Conservation (phyloP, 2,329 filamentous ascomycete species). For the Sarocladium brachiariae region DNA sequence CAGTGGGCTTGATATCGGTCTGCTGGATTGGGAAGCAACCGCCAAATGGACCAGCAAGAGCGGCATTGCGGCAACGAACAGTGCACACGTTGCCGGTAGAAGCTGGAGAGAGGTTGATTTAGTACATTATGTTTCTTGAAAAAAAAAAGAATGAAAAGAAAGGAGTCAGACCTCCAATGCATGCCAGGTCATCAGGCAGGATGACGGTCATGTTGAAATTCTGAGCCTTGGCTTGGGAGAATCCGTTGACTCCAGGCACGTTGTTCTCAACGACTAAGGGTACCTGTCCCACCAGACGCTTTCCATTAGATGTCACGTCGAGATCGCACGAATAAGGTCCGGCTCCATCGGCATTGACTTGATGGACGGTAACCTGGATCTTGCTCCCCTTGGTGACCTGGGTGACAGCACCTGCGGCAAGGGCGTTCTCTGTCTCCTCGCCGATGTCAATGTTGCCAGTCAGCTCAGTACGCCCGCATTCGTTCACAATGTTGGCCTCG, state of each 20-base stretch:
- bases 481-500: constrained; percentile 43
- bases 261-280: constrained; percentile 46
- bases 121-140: neutral
- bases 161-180: constrained; percentile 38
- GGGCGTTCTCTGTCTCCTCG: constrained; percentile 45
- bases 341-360: constrained; percentile 8
- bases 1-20: constrained; percentile 32
- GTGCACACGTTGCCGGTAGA: constrained; percentile 54
- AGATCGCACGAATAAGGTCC: constrained; percentile 49
- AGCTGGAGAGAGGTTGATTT: constrained; percentile 19
- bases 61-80: constrained; percentile 52
- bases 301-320: constrained; percentile 38
- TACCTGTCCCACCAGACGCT: constrained; percentile 22
- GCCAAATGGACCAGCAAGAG: constrained; percentile 49
- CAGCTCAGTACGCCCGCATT: constrained; percentile 56
- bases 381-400: constrained; percentile 38
- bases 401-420: constrained; percentile 39
- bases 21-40: constrained; percentile 54
- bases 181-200: constrained; percentile 42
- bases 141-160: neutral
- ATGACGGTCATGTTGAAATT: constrained; percentile 50
- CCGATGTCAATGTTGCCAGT: constrained; percentile 56
- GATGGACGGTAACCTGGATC: constrained; percentile 18
- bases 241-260: constrained; percentile 49
- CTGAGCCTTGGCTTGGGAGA: constrained; percentile 48